These are phyloP conservation scores for Saturnispora silvae DNA, from an alignment of 805 yeast species.

Conservation along the genomic window DNA sequence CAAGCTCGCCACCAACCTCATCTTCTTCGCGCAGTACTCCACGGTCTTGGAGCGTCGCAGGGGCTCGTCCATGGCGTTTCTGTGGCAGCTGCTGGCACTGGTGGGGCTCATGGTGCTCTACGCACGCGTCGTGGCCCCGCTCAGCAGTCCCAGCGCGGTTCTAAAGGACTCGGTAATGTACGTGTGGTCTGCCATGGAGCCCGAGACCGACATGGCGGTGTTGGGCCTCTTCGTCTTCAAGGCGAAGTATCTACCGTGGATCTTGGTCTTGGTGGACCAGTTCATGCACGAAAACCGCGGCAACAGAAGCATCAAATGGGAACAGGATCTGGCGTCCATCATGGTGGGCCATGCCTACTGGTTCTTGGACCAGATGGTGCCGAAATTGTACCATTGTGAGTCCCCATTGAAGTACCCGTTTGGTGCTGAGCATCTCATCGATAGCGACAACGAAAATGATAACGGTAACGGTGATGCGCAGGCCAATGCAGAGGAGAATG, in stretches of 20 bases:
- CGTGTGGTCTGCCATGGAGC: constrained; percentile 38
- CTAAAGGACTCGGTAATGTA: constrained; percentile 31
- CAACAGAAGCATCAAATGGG: constrained; percentile 2
- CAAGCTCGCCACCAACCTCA: constrained; percentile 27
- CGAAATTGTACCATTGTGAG: not conserved
- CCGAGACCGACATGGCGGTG: constrained; percentile 29
- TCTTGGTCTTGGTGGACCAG: constrained; percentile 19
- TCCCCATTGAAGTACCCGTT: no score
- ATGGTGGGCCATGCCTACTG: constrained; percentile 33
- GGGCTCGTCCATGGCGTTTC: constrained; percentile 25
- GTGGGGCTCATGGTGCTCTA: constrained; percentile 24
- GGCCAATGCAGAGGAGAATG: not conserved
- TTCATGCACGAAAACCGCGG: constrained; percentile 4
- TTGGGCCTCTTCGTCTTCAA: constrained; percentile 26
- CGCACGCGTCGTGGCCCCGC: constrained; percentile 18
- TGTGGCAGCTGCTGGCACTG: constrained; percentile 29
- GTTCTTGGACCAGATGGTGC: constrained; percentile 14
- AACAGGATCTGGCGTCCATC: constrained; percentile 26
- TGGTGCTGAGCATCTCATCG: no score
- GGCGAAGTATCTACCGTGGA: constrained; percentile 31
- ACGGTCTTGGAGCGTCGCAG: constrained; percentile 30
- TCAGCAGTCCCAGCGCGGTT: constrained; percentile 29
- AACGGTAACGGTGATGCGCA: not conserved
- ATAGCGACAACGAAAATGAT: not conserved
- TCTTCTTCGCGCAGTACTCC: constrained; percentile 29